Base-by-base conservation (phyloP, 345 rosid genomes). In the Fremontodendron californicum region DNA sequence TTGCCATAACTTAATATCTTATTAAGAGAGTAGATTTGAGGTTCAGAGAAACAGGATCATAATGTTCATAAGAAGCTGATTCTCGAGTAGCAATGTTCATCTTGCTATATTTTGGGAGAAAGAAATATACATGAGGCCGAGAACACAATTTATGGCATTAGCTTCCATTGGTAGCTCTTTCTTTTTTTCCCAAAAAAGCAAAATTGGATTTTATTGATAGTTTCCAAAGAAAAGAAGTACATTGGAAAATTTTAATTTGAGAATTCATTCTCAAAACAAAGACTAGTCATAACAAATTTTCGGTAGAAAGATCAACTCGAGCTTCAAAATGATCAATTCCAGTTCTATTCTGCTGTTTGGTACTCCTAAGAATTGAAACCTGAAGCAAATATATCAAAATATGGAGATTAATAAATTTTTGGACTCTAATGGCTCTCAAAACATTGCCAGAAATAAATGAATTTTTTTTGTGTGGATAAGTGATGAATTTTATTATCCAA, bases 241-340 rank as follows among this genome's bases (percentile, higher is more conserved):
- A n/a, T n/a, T n/a, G n/a, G n/a, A n/a, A n/a, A n/a, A n/a, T n/a
- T n/a, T n/a, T n/a, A n/a, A n/a, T n/a, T n/a, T n/a, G n/a, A n/a
- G n/a, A n/a, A n/a, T n/a, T n/a, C n/a, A n/a, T n/a, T n/a, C n/a
- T n/a, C n/a, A n/a, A n/a, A n/a, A n/a, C n/a, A 48, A 48, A 48
- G 40, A 39, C 40, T 11, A n/a, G 48, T 45, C n/a, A 6, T 5
- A 15, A 73, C 83, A 73, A 54, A 46, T 31, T 6, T 21, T 21
- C 27, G 9, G 42, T 73, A 67, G 86, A 82, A 35, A 94, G 94
- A 88, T 91, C 88, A 33, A 90, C 82, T 57, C 96, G 84, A 23
- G 98, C 98, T 92, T 95, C 98, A 80, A 95, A 95, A 79, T 87
- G 95, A 54, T 90, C 90, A 11, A 89, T 78, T 35, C 78, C 86